These are phyloP conservation scores for Fusarium napiforme DNA, from an alignment of 2,329 filamentous ascomycete genomes.

Conservation along the genomic window DNA sequence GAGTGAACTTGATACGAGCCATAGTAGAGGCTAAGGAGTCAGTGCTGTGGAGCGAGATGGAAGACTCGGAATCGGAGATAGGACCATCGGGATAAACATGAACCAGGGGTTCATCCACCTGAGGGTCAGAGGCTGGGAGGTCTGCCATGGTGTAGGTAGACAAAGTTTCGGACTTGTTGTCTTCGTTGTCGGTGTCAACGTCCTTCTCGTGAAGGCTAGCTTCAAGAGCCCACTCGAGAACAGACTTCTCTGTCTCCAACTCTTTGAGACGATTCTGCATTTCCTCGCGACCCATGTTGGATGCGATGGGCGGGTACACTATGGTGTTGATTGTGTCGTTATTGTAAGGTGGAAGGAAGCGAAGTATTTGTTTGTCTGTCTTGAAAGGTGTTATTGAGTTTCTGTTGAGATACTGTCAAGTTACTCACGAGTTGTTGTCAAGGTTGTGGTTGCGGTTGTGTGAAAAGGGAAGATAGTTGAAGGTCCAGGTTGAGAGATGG, in stretches of 20 bases:
- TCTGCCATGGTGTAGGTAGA: neutral
- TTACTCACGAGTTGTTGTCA: neutral
- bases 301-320: neutral
- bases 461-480: neutral
- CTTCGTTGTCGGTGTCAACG: neutral
- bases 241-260: neutral
- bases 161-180: neutral
- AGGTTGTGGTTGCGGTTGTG: neutral
- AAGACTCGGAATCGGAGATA: neutral
- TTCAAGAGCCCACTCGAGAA: neutral
- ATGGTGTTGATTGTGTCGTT: neutral
- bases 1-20: neutral
- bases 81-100: neutral
- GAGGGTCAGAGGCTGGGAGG: neutral
- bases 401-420: neutral
- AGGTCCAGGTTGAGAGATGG: too few relatives aligned
- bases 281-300: neutral
- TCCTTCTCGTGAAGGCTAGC: neutral
- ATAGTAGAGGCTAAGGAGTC: neutral
- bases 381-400: neutral
- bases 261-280: neutral
- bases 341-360: accelerated
- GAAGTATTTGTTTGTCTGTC: accelerated
- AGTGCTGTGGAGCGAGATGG: neutral
- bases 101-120: too few relatives aligned